Evolutionary conservation across 495 filamentous ascomycete species (phyloP), one percentile per base, ranked within the genome.

Genomic region (Penicillium nucicola): DNA sequence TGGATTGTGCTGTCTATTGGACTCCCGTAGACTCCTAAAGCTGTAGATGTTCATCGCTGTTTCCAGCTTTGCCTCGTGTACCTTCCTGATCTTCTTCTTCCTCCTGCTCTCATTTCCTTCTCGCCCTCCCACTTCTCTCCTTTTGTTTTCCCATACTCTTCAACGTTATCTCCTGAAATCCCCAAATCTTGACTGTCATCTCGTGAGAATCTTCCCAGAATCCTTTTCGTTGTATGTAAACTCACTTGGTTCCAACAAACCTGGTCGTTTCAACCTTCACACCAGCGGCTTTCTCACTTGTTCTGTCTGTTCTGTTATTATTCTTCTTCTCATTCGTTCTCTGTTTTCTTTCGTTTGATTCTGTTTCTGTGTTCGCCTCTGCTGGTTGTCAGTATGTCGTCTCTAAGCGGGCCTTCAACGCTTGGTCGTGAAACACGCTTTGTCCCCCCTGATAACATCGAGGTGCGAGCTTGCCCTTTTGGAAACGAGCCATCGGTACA

Each of bases 401-500:
- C 65, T 22, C 40, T 66, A 22, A 37, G 49, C 38, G 54, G 53
- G n/a, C 64, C 65, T 13, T 48, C 65, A 20, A 57, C 45, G 25
- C 44, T 57, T 50, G 50, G 48, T 47, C 57, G 60, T 11, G 65
- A 63, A 15, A 50, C 47, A 13, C 28, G 40, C 6, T 41, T 53
- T 20, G 15, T 52, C 35, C 41, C 56, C 10, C 61, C 55, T 41
- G 58, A 58, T 31, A 48, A 38, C 20, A 28, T 42, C 15, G 60
- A 65, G 30, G 36, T 50, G 23, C 57, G 59, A 43, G 39, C 19
- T 20, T 18, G 63, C 20, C 31, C 46, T 19, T 55, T 58, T 56
- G 62, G 57, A 49, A 52, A 56, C 6, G 64, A 70, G 39, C 23
- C 31, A 17, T 57, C 65, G 34, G 71, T 75, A 38, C 67, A 68